phyloP scores from a whole-genome alignment of 306 rosid genomes.

The Rosa multiflora region DNA sequence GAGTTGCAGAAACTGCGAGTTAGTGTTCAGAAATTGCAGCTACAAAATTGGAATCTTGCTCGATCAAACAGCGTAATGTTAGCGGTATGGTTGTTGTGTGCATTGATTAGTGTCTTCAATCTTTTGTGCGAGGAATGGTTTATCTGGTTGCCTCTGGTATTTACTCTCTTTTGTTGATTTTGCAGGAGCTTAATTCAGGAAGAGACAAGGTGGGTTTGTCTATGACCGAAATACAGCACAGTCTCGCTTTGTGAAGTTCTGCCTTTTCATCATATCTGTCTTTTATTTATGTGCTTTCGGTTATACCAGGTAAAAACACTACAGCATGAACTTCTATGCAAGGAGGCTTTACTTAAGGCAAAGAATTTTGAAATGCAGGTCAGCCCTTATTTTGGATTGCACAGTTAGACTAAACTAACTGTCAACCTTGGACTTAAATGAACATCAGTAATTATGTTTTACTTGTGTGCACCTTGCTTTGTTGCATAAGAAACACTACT shows the following conservation, averaged over 20 bases:
- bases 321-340: slow-evolving; percentile 72
- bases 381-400: slow-evolving; percentile 14
- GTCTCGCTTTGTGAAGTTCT: neutral
- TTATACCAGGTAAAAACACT: slow-evolving; percentile 58
- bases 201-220: slow-evolving; percentile 62
- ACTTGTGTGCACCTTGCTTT: neutral
- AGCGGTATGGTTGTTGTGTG: slow-evolving; percentile 41
- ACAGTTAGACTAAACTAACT: too few species aligned
- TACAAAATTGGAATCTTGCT: slow-evolving; percentile 82
- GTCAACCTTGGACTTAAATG: neutral
- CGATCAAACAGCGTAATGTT: slow-evolving; percentile 74
- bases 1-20: slow-evolving; percentile 61
- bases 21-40: slow-evolving; percentile 68
- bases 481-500: neutral
- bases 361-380: slow-evolving; percentile 45
- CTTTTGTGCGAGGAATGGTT: neutral
- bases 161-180: slow-evolving; percentile 18
- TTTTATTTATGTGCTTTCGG: neutral
- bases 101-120: slow-evolving; percentile 3
- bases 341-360: slow-evolving; percentile 62
- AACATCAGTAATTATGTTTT: neutral
- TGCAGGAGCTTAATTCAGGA: slow-evolving; percentile 80
- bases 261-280: neutral
- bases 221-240: neutral
- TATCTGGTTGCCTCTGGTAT: neutral